Evolutionary conservation across 2,329 filamentous ascomycete species (phyloP).

Genomic region (Botrytis fragariae): DNA sequence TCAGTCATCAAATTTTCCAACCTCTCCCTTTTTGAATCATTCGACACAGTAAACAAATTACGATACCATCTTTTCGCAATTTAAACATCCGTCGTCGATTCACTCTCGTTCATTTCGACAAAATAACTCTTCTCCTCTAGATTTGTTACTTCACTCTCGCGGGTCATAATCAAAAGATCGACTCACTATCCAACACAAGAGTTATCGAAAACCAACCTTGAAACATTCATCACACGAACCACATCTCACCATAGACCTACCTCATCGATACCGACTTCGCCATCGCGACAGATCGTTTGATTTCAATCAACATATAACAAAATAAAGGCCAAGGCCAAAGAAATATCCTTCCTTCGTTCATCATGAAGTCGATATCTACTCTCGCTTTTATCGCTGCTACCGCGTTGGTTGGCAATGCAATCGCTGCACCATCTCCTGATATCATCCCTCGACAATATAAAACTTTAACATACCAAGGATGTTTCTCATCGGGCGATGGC

Average conservation of each 20-base stretch:
- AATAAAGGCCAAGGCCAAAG: conserved; percentile 28
- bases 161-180: background rate
- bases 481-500: conserved; percentile 32
- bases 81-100: background rate
- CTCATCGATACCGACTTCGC: background rate
- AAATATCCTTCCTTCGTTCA: conserved; percentile 24
- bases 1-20: background rate
- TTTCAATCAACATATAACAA: background rate
- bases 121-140: background rate
- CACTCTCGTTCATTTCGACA: conserved; percentile 13
- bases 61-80: background rate
- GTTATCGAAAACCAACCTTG: background rate
- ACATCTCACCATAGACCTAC: background rate
- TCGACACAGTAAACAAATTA: background rate
- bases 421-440: conserved; percentile 22
- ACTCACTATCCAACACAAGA: background rate
- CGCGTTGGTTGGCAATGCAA: conserved; percentile 24
- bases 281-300: background rate
- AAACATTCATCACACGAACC: background rate
- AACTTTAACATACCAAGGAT: conserved; percentile 29
- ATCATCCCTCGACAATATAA: conserved; percentile 10
- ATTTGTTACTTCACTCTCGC: background rate
- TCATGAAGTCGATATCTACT: conserved; percentile 32
- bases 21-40: background rate
- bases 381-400: conserved; percentile 25